These are phyloP conservation scores for Lipomyces japonicus DNA, from an alignment of 805 yeast genomes.

Conservation along the genomic window DNA sequence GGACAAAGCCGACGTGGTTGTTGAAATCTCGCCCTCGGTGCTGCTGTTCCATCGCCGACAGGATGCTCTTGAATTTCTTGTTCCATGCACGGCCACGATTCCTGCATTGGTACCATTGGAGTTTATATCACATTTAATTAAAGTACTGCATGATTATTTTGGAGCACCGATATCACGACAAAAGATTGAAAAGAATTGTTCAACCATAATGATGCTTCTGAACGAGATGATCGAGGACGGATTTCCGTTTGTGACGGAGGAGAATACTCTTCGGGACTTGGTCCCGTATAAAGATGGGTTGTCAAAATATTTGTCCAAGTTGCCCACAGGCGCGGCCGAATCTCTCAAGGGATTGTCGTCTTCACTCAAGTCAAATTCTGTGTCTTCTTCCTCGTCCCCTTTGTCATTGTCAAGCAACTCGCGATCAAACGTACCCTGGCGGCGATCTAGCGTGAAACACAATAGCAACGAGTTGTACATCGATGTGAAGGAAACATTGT, in stretches of 20 bases:
- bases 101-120: slow-evolving; percentile 57
- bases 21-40: slow-evolving; percentile 33
- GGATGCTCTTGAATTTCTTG: slow-evolving; percentile 31
- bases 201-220: slow-evolving; percentile 64
- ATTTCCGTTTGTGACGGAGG: slow-evolving; percentile 66
- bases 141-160: slow-evolving; percentile 56
- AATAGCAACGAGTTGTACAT: slow-evolving; percentile 81
- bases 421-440: slow-evolving; percentile 62
- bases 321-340: slow-evolving; percentile 31
- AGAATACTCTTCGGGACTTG: slow-evolving; percentile 62
- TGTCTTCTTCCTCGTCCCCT: slow-evolving; percentile 5
- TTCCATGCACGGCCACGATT: slow-evolving; percentile 34
- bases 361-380: slow-evolving; percentile 9
- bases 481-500: slow-evolving; percentile 62
- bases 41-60: slow-evolving; percentile 33
- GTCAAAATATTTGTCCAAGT: slow-evolving; percentile 47
- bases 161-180: slow-evolving; percentile 41
- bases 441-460: slow-evolving; percentile 64
- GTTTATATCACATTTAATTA: slow-evolving; percentile 50
- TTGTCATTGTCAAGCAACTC: slow-evolving; percentile 2
- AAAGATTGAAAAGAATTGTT: slow-evolving; percentile 59
- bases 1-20: slow-evolving; percentile 13
- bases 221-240: slow-evolving; percentile 79
- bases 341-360: slow-evolving; percentile 26
- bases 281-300: slow-evolving; percentile 63